These are phyloP conservation scores for Raphanus sativus DNA, from an alignment of 345 rosid species.

Conservation along the genomic window DNA sequence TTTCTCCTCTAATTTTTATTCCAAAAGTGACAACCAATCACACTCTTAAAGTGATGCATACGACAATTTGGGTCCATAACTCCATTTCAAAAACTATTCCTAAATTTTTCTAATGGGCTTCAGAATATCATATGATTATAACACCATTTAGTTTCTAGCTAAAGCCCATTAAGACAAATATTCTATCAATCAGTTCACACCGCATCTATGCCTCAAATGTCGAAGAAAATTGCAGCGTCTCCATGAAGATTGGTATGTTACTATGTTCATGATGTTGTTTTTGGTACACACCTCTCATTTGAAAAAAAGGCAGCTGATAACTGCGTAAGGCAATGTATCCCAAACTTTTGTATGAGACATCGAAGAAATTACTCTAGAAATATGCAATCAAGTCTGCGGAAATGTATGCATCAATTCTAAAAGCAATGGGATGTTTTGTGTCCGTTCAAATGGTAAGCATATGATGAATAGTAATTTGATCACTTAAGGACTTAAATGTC, in stretches of 20 bases:
- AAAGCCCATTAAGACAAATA: neutral
- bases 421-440: neutral
- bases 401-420: neutral
- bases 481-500: neutral
- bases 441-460: neutral
- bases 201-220: neutral
- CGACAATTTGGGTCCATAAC: neutral
- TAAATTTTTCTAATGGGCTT: neutral
- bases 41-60: neutral
- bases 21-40: too few species aligned
- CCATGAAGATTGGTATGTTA: neutral
- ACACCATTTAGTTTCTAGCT: neutral
- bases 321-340: conserved; percentile 11
- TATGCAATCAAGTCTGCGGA: conserved; percentile 3
- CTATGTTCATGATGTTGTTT: neutral
- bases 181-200: neutral
- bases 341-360: conserved; percentile 18
- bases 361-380: neutral
- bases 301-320: neutral
- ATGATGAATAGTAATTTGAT: neutral
- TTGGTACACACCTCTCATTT: neutral
- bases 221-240: neutral
- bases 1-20: too few species aligned
- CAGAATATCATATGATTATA: neutral
- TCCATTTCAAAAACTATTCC: neutral